Conservation (phyloP, 495 filamentous ascomycete species). For the Talaromyces wortmannii region DNA sequence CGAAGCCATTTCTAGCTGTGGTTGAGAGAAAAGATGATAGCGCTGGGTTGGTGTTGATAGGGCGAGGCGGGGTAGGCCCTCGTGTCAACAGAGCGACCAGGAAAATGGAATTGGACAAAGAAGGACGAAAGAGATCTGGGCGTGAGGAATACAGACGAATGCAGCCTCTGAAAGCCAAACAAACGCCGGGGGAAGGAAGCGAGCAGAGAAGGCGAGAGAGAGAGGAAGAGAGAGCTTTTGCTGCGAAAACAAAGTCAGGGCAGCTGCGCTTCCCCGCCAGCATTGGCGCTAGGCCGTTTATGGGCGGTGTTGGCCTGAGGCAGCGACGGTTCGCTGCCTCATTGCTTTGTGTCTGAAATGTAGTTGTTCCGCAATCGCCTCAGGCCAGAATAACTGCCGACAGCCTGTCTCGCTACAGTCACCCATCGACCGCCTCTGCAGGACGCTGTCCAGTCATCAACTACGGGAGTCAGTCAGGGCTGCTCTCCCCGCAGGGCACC, state of each 20-base stretch:
- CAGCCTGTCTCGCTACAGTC: too few species aligned
- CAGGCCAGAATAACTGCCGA: too few species aligned
- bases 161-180: too few species aligned
- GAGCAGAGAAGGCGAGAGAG: background rate
- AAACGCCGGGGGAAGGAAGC: background rate
- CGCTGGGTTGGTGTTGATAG: background rate
- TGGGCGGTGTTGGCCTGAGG: background rate
- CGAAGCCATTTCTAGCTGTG: conserved; percentile 21
- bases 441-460: too few species aligned
- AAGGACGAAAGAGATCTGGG: background rate
- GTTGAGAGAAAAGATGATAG: background rate
- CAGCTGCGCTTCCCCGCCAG: conserved; percentile 2
- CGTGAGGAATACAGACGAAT: background rate
- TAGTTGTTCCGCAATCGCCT: too few species aligned
- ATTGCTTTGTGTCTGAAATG: background rate
- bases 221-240: background rate
- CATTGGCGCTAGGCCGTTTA: background rate
- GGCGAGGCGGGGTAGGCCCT: background rate
- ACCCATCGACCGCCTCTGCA: too few species aligned
- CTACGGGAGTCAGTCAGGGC: background rate
- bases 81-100: background rate
- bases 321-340: background rate
- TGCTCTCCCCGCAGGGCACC: background rate
- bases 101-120: background rate
- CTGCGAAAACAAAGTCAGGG: background rate